Evolutionary conservation across 352 stramenopile genomes (phyloP), one percentile per base, ranked within the genome.

Genomic region (Hyaloperonospora brassicae): DNA sequence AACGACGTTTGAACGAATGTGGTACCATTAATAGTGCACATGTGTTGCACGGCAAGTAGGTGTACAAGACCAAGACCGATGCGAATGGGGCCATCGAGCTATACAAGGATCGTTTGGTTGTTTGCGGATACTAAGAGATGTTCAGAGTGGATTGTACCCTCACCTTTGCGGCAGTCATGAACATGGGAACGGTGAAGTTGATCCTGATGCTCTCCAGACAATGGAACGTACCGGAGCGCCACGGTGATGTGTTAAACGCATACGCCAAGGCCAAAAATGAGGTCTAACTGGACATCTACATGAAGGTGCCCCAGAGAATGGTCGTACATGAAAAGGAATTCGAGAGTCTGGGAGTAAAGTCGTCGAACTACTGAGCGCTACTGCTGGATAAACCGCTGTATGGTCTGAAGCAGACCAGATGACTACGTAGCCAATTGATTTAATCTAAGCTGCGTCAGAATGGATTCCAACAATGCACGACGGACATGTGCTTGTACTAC

Each of bases 401-500:
- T 30, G 51, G 43, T 22, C 7, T 52, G 27, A 48, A 59, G 6
- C 44, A 52, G 13, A 24, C 35, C 0, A 24, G 12, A 10, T 36
- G 23, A 24, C 12, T 59, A 27, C 52, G 43, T 44, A 45, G 52
- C 41, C 8, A 72, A 41, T 27, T 60, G 12, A 38, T 69, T 0
- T n/a, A 70, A 22, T 23, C 39, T 1, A 66, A 43, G 0, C 25
- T 72, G 31, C 3, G 58, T 11, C 17, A 54, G 2, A 22, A 53
- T 0, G 55, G 57, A 0, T 69, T 34, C 46, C 14, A 31, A 1
- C 52, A 55, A n/a, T 61, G 55, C 25, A 49, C 55, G 1, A 60
- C 58, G 1, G 64, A 77, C 47, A n/a, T 57, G 25, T 76, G 64
- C 43, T 13, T 73, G 0, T 69, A 62, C 30, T 66, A 51, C 39